A percentile compares a stretch with the other conserved stretches of the same genome.
phyloP scores from a whole-genome alignment of 495 filamentous ascomycete species.

The Astrocystis sublimbata region DNA sequence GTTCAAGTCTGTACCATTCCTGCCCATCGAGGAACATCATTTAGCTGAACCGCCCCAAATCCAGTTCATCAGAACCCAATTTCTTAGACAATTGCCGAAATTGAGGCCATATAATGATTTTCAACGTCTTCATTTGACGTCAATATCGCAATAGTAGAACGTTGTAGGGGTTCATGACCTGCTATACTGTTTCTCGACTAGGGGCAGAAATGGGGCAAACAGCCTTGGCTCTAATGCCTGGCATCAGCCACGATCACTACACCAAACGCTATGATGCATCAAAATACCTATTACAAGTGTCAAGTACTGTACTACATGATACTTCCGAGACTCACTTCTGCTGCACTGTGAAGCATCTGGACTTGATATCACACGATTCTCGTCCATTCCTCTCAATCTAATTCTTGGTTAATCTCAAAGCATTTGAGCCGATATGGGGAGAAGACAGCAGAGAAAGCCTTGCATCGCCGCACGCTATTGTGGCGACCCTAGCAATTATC shows the following conservation, averaged over 20 bases:
- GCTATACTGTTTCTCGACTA: neutral
- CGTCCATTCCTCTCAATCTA: neutral
- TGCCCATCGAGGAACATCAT: too few species aligned
- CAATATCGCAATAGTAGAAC: neutral
- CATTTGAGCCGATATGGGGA: neutral
- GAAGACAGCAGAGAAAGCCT: slow-evolving; percentile 14
- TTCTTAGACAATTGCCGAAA: neutral
- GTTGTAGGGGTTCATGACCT: neutral
- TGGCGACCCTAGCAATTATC: neutral
- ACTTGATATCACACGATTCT: neutral
- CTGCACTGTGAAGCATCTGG: neutral
- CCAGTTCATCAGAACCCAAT: neutral
- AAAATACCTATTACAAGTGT: neutral
- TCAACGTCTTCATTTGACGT: neutral
- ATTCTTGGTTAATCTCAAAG: neutral
- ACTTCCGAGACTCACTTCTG: neutral
- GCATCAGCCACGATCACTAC: neutral
- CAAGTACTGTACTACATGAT: neutral
- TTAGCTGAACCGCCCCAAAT: too few species aligned
- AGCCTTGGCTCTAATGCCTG: slow-evolving; percentile 9
- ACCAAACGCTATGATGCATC: neutral
- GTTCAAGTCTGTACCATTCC: too few species aligned
- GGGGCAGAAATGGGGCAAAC: neutral
- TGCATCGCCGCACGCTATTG: slow-evolving; percentile 19
- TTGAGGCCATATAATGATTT: neutral